These are phyloP conservation scores for Rhazya stricta DNA, from an alignment of 257 asterid genomes.

Conservation along the genomic window DNA sequence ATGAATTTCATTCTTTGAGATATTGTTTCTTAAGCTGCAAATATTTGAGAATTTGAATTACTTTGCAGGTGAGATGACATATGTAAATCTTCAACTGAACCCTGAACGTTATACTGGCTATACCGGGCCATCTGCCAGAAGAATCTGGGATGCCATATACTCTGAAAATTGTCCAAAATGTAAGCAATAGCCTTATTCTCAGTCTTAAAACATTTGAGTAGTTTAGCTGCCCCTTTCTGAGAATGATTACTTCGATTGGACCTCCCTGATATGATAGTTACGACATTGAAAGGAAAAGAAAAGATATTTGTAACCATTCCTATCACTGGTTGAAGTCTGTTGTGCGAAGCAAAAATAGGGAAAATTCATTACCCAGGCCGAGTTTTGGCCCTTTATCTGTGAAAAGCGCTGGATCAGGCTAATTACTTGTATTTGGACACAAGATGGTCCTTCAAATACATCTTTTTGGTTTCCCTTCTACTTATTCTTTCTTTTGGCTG, in stretches of 20 bases:
- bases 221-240: conserved; percentile 7
- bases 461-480: background rate
- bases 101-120: conserved; percentile 96
- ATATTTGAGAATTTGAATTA: background rate
- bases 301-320: background rate
- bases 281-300: background rate
- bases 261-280: background rate
- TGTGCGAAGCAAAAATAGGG: background rate
- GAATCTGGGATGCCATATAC: conserved; percentile 93
- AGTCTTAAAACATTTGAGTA: conserved; percentile 4
- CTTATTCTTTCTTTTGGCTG: background rate
- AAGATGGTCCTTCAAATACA: background rate
- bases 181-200: conserved; percentile 30
- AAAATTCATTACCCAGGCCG: background rate
- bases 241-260: background rate
- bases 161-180: conserved; percentile 93
- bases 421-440: background rate
- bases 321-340: background rate
- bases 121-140: conserved; percentile 84
- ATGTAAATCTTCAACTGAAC: conserved; percentile 79
- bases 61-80: conserved; percentile 85
- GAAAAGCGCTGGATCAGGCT: background rate
- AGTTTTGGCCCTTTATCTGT: background rate
- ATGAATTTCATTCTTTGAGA: background rate
- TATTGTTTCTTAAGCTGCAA: background rate